Conservation (phyloP, 1,284 basidiomycete genomes). For the Microbotryum lychnidis-dioicae region DNA sequence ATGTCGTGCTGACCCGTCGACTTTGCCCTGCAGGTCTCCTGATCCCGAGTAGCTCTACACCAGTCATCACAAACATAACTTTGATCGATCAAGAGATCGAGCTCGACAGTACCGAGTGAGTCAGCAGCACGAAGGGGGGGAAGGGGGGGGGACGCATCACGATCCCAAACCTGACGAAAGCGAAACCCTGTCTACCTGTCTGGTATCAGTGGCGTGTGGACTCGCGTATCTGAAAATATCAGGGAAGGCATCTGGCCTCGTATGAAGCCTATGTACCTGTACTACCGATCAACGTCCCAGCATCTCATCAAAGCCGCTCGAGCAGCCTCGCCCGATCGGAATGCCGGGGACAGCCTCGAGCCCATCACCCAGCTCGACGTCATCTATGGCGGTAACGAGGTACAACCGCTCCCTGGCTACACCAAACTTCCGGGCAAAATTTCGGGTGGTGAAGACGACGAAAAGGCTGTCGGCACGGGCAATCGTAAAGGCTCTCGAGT, state of each 20-base stretch:
- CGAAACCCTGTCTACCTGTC: not conserved
- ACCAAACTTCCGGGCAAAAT: conserved; percentile 54
- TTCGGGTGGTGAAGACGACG: conserved; percentile 33
- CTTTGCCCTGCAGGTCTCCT: conserved; percentile 18
- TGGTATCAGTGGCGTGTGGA: conserved; percentile 14
- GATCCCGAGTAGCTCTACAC: conserved; percentile 11
- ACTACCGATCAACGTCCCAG: conserved; percentile 26
- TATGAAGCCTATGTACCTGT: conserved; percentile 24
- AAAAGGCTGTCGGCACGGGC: conserved; percentile 28
- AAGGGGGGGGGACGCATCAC: too few relatives aligned
- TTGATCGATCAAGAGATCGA: conserved; percentile 8
- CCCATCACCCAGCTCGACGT: conserved; percentile 81
- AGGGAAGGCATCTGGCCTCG: conserved; percentile 31
- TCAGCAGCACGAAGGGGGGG: too few relatives aligned
- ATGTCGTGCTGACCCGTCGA: not conserved
- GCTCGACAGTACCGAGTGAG: too few relatives aligned
- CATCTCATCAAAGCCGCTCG: conserved; percentile 16
- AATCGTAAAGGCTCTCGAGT: conserved; percentile 26
- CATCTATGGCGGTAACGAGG: conserved; percentile 58
- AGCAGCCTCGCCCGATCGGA: conserved; percentile 7
- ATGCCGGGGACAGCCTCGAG: conserved; percentile 16
- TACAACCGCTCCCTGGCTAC: conserved; percentile 74
- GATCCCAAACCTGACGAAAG: not conserved
- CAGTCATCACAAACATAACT: conserved; percentile 23
- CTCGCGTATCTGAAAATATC: conserved; percentile 20